Evolutionary conservation across 768 basidiomycete species (phyloP), one percentile per base, ranked within the genome.

Genomic region (Tubosaeta sp.): DNA sequence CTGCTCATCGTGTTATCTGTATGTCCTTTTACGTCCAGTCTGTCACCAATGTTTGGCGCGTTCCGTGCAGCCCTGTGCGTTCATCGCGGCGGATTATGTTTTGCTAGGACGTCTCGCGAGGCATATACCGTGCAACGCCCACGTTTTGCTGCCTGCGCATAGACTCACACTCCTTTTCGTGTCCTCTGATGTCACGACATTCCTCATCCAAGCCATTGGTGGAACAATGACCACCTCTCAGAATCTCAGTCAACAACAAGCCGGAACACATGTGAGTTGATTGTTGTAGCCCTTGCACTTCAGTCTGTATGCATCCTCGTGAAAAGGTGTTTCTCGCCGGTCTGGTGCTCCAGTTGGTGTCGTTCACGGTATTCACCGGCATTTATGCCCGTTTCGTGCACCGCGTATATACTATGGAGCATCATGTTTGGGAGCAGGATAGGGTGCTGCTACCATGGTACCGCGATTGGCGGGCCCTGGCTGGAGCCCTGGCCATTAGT

Each of bases 31-130:
- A 6, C 32, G 10, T 6, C 3, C 5, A 25, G 9, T 48, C 77
- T 14, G 12, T 32, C 43, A 16, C 17, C 1, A 7, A 27, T 22
- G 16, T 26, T 62, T 17, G 50, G 10, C 16, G 4, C 3, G 10
- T 9, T 5, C 14, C 25, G 12, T 43, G 11, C 46, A 84, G 82
- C 86, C 86, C 5, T 89, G 88, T 62, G 86, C 84, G 26, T 88
- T 88, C 69, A 83, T 86, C 55, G 83, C 83, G 5, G 77, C 82
- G 13, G 76, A 83, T 59, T 88, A 89, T 59, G 69, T 86, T 50
- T 73, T 87, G 17, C 75, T 88, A 1, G 84, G 85, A 10, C 78
- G 78, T 12, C 65, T 90, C 4, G 80, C 84, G 6, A 71, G 65
- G 22, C 72, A 78, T 55, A 66, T 88, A 6, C 59, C 71, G 10